phyloP scores from a whole-genome alignment of 2,329 filamentous ascomycete species.

The Berkeleyomyces rouxiae region DNA sequence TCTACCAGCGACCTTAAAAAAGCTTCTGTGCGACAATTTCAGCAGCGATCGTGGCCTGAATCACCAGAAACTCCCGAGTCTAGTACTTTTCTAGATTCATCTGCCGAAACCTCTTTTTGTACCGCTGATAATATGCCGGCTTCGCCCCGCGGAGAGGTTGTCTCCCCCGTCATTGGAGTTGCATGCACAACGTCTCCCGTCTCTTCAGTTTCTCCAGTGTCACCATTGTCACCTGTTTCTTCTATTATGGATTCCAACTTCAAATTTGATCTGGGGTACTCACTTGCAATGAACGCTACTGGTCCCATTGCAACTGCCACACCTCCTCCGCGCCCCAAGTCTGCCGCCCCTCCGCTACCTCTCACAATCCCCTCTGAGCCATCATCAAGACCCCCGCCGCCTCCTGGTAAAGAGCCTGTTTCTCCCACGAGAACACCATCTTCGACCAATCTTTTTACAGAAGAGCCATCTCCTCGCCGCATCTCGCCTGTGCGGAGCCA shows the following conservation, averaged over 20 bases:
- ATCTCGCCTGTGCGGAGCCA: conserved; percentile 7
- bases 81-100: conserved; percentile 5
- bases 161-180: neutral
- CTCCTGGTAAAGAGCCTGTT: neutral
- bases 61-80: conserved; percentile 6
- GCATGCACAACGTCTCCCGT: conserved; percentile 7
- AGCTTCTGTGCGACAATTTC: neutral
- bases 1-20: conserved; percentile 3
- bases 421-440: conserved; percentile 8
- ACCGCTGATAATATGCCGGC: neutral
- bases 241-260: neutral
- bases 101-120: neutral
- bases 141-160: neutral
- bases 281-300: neutral
- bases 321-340: neutral
- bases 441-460: conserved; percentile 3
- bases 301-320: neutral
- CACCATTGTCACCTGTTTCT: neutral
- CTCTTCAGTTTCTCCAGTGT: neutral
- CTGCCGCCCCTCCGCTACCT: conserved; percentile 5
- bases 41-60: neutral
- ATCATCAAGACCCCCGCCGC: neutral
- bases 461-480: conserved; percentile 7
- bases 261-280: neutral
- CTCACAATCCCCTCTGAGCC: conserved; percentile 4